These are phyloP conservation scores for Schwanniomyces polymorphus DNA, from an alignment of 805 yeast species.

Conservation along the genomic window DNA sequence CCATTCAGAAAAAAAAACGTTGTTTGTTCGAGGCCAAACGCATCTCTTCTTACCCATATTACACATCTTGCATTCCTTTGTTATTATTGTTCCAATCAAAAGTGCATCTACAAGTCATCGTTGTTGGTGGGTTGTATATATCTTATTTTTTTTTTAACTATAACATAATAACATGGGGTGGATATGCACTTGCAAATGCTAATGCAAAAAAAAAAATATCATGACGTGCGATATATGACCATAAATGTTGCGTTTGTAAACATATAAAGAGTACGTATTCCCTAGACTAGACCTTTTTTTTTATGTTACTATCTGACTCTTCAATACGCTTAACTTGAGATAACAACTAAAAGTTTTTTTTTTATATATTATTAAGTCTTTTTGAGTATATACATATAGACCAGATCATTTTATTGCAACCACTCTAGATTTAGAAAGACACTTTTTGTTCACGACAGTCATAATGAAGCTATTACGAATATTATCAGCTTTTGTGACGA, in stretches of 20 bases:
- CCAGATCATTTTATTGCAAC: not conserved
- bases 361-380: too few species aligned
- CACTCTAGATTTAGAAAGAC: not conserved
- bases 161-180: slow-evolving; percentile 1
- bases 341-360: too few species aligned
- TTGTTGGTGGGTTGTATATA: not conserved
- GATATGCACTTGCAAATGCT: not conserved
- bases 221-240: slow-evolving; percentile 1
- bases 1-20: not conserved
- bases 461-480: not conserved
- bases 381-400: too few species aligned
- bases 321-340: too few species aligned
- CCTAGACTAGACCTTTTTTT: not conserved
- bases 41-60: not conserved
- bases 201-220: not conserved
- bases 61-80: not conserved
- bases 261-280: not conserved
- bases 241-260: not conserved
- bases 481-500: not conserved
- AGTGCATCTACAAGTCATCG: not conserved
- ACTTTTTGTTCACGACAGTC: not conserved
- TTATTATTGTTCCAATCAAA: not conserved
- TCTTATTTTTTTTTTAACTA: not conserved
- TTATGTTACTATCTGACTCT: not conserved
- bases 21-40: not conserved